phyloP scores from a whole-genome alignment of 257 asterid species.

The Salvia rosmarinus region DNA sequence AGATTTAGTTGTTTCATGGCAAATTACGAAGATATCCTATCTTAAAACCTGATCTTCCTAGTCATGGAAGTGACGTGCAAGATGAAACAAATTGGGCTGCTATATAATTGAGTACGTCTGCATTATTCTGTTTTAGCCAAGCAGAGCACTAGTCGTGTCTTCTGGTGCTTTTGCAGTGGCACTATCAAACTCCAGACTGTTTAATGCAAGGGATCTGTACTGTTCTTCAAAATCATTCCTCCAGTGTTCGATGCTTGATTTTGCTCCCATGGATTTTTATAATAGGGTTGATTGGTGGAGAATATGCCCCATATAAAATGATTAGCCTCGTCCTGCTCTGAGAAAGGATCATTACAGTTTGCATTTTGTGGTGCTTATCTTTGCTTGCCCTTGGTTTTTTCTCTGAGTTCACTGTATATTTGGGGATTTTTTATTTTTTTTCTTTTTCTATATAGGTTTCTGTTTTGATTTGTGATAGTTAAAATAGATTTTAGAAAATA shows the following conservation, averaged over 20 bases:
- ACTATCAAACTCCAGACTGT: background rate
- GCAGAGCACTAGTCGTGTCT: background rate
- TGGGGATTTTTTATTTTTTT: background rate
- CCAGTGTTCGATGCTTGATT: background rate
- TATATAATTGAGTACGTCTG: background rate
- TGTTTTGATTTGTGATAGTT: background rate
- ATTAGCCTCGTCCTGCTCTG: background rate
- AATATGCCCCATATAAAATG: background rate
- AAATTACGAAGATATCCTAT: background rate
- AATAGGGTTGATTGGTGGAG: background rate
- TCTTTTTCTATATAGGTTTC: background rate
- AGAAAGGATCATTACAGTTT: background rate
- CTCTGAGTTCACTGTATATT: background rate
- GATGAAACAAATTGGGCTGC: conserved; percentile 3
- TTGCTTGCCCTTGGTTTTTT: background rate
- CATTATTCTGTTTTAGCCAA: background rate
- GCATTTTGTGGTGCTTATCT: background rate
- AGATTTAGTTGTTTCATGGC: background rate
- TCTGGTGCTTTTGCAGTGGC: conserved; percentile 13
- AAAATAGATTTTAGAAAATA: background rate
- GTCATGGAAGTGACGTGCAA: background rate
- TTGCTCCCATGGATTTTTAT: background rate
- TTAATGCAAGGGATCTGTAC: background rate
- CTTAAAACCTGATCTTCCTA: background rate
- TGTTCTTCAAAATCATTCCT: background rate